Percentiles rank a stretch among this genome's conserved stretches.
Conservation (phyloP, 2,329 filamentous ascomycete species). For the Aspergillus clavatus region DNA sequence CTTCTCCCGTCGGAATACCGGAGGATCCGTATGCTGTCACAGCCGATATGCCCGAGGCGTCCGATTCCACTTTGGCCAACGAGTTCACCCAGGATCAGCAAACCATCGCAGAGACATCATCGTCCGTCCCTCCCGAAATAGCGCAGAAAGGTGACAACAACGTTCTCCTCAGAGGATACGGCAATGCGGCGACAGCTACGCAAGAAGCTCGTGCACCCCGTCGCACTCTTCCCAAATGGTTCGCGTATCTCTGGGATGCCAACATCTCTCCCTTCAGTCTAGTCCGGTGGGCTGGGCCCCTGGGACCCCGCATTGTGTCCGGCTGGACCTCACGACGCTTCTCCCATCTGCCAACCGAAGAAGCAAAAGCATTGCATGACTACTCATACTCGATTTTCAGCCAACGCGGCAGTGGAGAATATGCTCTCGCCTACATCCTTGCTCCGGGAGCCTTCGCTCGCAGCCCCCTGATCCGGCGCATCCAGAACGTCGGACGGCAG, state of each 20-base stretch:
- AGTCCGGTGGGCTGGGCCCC: slow-evolving; percentile 78
- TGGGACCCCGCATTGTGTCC: slow-evolving; percentile 86
- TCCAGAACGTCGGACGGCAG: slow-evolving; percentile 82
- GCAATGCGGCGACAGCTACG: slow-evolving; percentile 12
- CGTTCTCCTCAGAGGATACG: slow-evolving; percentile 45
- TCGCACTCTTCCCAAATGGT: slow-evolving; percentile 71
- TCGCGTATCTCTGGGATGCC: slow-evolving; percentile 92
- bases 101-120: slow-evolving; percentile 29
- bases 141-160: slow-evolving; percentile 45
- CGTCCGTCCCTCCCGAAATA: slow-evolving; percentile 17
- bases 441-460: slow-evolving; percentile 91
- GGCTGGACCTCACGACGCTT: slow-evolving; percentile 94
- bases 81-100: slow-evolving; percentile 75
- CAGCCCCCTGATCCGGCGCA: slow-evolving; percentile 78
- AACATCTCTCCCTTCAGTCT: slow-evolving; percentile 94
- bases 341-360: slow-evolving; percentile 73
- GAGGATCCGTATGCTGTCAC: slow-evolving; percentile 87
- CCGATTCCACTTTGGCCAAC: slow-evolving; percentile 65
- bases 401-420: slow-evolving; percentile 87
- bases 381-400: slow-evolving; percentile 94
- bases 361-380: slow-evolving; percentile 80
- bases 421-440: slow-evolving; percentile 85
- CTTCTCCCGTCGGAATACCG: slow-evolving; percentile 88
- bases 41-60: slow-evolving; percentile 72
- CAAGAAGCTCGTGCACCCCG: slow-evolving; percentile 44